Base-by-base conservation (phyloP, 2,329 filamentous ascomycete species). In the Metarhizium humberi region DNA sequence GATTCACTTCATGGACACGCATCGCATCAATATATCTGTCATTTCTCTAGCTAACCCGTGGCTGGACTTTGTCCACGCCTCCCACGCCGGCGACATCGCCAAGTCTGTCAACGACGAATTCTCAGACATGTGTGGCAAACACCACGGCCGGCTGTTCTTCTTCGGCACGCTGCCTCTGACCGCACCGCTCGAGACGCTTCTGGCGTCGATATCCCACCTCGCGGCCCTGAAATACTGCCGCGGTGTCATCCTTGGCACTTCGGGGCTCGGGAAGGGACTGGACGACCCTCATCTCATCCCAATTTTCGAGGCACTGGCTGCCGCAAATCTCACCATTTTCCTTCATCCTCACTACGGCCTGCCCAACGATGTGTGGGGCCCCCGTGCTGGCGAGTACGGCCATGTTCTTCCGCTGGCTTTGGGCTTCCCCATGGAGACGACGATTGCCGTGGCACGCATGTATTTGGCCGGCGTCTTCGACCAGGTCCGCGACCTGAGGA, bases 311-410 rank as follows among this genome's bases (percentile, higher is more conserved):
- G 84, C 86, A 0, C 71, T 96, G 1, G 82, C 89, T 46, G 78
- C 80, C 45, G 80, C 81, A 0, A 69, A 76, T 7, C 75, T 90
- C 38, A 75, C 88, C 29, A 76, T 95, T 51, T 96, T 96, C 73
- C 70, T 96, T 52, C 92, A 96, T 70, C 92, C 92, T 32, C 92
- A 96, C 71, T 96, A 96, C 67, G 92, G 92, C 1, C 79, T 96
- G 2, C 91, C 90, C 0, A 80, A 81, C 57, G 80, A 84, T 8
- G 89, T 95, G 3, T 96, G 88, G 72, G 92, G 92, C 0, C 81
- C 88, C 0, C 76, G 86, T 7, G 82, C 81, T 0, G 75, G 73
- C 25, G 85, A 86, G 57, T 96, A 95, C 66, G 92, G 92, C 0
- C 92, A 96, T 67, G 90, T 96, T 1, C 77, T 96, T 2, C 88